Percentiles rank a stretch among this genome's conserved stretches.
Conservation (phyloP, 2,329 filamentous ascomycete genomes). For the Immersiporthe knoxdaviesiana region DNA sequence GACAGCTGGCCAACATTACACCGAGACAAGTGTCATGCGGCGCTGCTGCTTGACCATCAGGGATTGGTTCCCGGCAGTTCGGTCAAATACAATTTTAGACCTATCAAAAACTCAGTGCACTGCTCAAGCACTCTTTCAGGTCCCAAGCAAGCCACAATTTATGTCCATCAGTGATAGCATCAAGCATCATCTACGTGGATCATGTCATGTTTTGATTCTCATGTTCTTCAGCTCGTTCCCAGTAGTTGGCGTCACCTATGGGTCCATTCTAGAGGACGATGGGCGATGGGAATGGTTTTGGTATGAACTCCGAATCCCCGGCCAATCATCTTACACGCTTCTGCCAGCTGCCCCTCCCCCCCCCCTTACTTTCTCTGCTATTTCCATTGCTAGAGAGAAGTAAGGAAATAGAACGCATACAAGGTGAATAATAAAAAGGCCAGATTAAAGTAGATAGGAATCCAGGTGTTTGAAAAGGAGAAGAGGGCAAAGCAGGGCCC, state of each 20-base stretch:
- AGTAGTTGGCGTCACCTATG: not conserved
- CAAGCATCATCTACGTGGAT: no score
- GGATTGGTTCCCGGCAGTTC: not conserved
- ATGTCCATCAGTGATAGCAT: not conserved
- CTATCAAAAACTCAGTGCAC: not conserved
- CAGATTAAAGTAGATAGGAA: not conserved
- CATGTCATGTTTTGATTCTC: no score
- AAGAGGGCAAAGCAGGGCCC: not conserved
- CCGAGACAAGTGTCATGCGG: conserved; percentile 1
- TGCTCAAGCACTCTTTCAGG: not conserved
- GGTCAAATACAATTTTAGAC: not conserved
- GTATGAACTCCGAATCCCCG: not conserved
- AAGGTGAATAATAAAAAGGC: not conserved
- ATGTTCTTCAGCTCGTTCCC: not conserved
- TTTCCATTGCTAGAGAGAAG: not conserved
- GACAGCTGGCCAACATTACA: not conserved
- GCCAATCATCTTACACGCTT: conserved; percentile 23
- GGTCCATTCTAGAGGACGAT: not conserved
- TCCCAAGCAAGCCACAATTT: not conserved
- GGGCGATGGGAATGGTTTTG: not conserved
- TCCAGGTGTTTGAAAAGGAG: not conserved
- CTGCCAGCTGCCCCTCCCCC: not conserved
- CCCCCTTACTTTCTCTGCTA: not conserved
- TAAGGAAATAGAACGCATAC: no score
- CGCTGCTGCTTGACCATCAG: not conserved